Evolutionary conservation across 805 yeast genomes (phyloP).

Genomic region (Nadsonia fulvescens): DNA sequence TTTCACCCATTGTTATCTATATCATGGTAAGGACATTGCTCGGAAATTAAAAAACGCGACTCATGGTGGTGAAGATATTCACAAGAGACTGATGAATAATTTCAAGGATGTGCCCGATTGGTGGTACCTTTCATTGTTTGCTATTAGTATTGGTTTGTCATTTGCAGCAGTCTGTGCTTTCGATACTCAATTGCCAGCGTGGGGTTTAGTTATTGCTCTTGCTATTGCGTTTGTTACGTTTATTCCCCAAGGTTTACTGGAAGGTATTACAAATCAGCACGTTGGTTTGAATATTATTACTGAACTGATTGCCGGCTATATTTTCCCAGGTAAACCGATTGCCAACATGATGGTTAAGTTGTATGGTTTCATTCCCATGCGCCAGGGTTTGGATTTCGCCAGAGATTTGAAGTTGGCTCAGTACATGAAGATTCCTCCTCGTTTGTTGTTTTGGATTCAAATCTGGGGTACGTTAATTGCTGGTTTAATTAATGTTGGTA

Average conservation of each 20-base stretch:
- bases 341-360: conserved; percentile 47
- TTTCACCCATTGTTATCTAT: conserved; percentile 26
- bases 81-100: conserved; percentile 24
- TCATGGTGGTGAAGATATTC: conserved; percentile 9
- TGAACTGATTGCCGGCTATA: conserved; percentile 47
- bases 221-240: conserved; percentile 34
- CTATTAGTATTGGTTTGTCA: conserved; percentile 23
- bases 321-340: conserved; percentile 41
- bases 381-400: conserved; percentile 38
- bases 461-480: conserved; percentile 24
- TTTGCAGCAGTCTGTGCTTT: conserved; percentile 18
- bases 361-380: conserved; percentile 41
- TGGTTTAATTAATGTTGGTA: conserved; percentile 16
- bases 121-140: conserved; percentile 41
- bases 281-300: conserved; percentile 42
- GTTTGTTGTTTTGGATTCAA: conserved; percentile 27
- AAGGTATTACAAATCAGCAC: conserved; percentile 37
- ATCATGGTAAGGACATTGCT: conserved; percentile 4
- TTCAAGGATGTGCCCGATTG: conserved; percentile 60
- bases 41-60: conserved; percentile 1
- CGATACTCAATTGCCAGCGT: conserved; percentile 35
- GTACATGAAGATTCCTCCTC: conserved; percentile 41
- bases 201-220: conserved; percentile 43
- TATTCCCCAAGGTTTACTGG: conserved; percentile 38
- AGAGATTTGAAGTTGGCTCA: conserved; percentile 44